phyloP scores from a whole-genome alignment of 164 flowering plant species.

The Tinospora cordifolia region DNA sequence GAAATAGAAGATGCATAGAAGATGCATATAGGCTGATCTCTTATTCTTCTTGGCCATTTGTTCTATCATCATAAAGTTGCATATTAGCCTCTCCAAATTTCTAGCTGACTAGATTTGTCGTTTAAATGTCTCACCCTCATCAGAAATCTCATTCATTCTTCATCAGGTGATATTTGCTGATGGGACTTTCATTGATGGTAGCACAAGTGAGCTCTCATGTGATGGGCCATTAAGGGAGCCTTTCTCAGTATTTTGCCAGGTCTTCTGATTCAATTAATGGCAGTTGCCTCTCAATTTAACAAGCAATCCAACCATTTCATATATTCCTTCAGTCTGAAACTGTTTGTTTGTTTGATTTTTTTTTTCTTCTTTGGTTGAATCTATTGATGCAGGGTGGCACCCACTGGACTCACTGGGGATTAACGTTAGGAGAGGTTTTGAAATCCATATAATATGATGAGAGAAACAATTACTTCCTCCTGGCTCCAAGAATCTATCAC shows the following conservation, averaged over 20 bases:
- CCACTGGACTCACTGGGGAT: slow-evolving; percentile 90
- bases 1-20: too few relatives aligned
- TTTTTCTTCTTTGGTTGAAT: too few relatives aligned
- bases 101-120: not conserved
- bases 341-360: too few relatives aligned
- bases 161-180: slow-evolving; percentile 72
- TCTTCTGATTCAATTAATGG: slow-evolving; percentile 2
- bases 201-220: slow-evolving; percentile 87
- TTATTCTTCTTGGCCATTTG: too few relatives aligned
- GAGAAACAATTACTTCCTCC: not conserved
- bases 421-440: slow-evolving; percentile 72
- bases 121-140: not conserved
- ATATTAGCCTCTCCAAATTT: not conserved
- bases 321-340: not conserved
- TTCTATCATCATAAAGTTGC: not conserved
- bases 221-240: slow-evolving; percentile 91
- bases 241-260: slow-evolving; percentile 60
- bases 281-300: not conserved
- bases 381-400: slow-evolving; percentile 65
- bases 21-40: too few relatives aligned
- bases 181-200: slow-evolving; percentile 87
- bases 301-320: not conserved
- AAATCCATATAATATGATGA: slow-evolving; percentile 28
- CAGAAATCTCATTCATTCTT: not conserved
- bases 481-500: not conserved